These are phyloP conservation scores for Canavalia ensiformis DNA, from an alignment of 306 rosid species.

Conservation along the genomic window DNA sequence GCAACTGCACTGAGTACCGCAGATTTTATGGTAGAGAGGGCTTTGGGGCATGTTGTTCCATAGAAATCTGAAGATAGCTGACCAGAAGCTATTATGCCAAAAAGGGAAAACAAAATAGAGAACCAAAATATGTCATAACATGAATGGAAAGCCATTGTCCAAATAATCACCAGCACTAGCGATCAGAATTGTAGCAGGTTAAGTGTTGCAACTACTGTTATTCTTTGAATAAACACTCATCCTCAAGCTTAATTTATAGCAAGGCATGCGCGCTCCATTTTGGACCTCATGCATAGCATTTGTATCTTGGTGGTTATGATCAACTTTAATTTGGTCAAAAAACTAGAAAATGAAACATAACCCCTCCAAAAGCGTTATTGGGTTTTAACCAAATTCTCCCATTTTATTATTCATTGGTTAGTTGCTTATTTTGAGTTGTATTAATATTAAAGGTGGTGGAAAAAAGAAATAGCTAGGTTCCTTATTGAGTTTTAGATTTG, in stretches of 20 bases:
- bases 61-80: constrained; percentile 60
- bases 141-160: constrained; percentile 53
- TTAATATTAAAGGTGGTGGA: not conserved
- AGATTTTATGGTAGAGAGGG: constrained; percentile 55
- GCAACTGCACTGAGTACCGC: constrained; percentile 61
- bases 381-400: constrained; percentile 44
- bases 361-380: constrained; percentile 30
- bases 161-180: not conserved
- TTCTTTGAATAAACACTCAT: not conserved
- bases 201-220: constrained; percentile 41
- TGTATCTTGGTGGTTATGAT: constrained; percentile 3
- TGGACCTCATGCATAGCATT: constrained; percentile 33
- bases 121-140: constrained; percentile 33
- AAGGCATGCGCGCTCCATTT: constrained; percentile 41
- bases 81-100: constrained; percentile 47
- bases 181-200: not conserved
- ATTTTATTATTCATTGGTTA: constrained; percentile 3
- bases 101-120: constrained; percentile 45
- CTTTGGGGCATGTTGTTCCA: constrained; percentile 58
- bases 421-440: constrained; percentile 4
- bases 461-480: not conserved
- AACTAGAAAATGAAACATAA: not conserved
- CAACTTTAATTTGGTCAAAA: constrained; percentile 45
- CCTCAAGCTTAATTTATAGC: constrained; percentile 51
- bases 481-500: not conserved